A percentile compares a stretch with the other conserved stretches of the same genome.
These are phyloP conservation scores for Fremontodendron californicum DNA, from an alignment of 345 rosid genomes.

Conservation along the genomic window DNA sequence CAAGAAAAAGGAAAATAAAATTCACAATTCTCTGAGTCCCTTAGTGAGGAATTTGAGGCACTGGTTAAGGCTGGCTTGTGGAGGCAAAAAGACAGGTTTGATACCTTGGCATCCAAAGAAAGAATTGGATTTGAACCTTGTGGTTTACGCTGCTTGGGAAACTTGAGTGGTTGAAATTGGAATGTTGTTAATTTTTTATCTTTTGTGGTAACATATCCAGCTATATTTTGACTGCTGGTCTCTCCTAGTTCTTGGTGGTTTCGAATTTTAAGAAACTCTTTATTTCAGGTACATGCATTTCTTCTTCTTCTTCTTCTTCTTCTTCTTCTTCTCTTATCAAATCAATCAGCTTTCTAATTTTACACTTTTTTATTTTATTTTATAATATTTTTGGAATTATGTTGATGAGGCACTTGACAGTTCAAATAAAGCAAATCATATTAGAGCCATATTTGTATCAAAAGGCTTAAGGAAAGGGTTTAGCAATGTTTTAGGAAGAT, in stretches of 20 bases:
- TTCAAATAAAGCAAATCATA: background rate
- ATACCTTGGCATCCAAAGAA: conserved; percentile 41
- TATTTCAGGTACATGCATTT: conserved; percentile 34
- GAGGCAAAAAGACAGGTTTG: conserved; percentile 28
- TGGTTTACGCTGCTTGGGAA: conserved; percentile 28
- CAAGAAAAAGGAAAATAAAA: background rate
- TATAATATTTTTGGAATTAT: no score
- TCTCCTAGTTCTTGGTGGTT: conserved; percentile 26
- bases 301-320: conserved; percentile 3
- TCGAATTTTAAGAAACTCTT: conserved; percentile 20
- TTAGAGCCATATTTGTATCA: background rate
- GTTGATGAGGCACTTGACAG: background rate
- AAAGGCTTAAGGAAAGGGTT: conserved; percentile 5
- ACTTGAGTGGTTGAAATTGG: conserved; percentile 24
- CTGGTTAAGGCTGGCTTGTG: conserved; percentile 25
- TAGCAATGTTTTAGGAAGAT: background rate
- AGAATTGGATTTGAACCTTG: conserved; percentile 23
- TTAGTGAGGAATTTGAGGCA: conserved; percentile 30
- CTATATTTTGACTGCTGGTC: conserved; percentile 23
- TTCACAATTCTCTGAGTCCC: background rate
- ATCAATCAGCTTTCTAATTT: background rate
- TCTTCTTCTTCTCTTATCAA: conserved; percentile 13
- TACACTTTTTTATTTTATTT: background rate
- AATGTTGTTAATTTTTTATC: conserved; percentile 3
- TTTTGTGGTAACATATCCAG: conserved; percentile 5